A percentile compares a stretch with the other conserved stretches of the same genome.
Conservation (phyloP, 106 monocot genomes). For the Phalaenopsis aphrodite region DNA sequence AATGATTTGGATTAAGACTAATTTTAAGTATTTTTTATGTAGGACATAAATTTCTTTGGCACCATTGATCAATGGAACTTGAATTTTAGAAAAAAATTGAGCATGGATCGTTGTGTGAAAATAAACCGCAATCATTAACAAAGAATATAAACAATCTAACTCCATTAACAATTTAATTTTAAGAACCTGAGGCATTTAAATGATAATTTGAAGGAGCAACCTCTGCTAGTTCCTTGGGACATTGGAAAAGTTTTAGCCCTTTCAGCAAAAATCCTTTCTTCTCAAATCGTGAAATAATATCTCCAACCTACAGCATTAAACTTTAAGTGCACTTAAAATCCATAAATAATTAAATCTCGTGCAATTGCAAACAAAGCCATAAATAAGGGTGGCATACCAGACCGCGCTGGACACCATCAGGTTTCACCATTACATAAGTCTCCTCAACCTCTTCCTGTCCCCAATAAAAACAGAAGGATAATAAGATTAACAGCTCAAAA, state of each 20-base stretch:
- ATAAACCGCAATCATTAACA: too few species aligned
- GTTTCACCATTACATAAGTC: constrained; percentile 84
- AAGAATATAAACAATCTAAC: too few species aligned
- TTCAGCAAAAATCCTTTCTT: constrained; percentile 93
- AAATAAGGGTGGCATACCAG: constrained; percentile 33
- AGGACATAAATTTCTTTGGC: too few species aligned
- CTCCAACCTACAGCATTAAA: constrained; percentile 58
- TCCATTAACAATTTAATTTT: not conserved
- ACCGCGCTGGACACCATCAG: constrained; percentile 83
- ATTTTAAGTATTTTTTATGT: too few species aligned
- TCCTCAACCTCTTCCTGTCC: constrained; percentile 52
- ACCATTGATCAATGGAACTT: too few species aligned
- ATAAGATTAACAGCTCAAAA: not conserved
- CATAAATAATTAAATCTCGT: not conserved
- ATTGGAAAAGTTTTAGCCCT: constrained; percentile 90
- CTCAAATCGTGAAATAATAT: constrained; percentile 95
- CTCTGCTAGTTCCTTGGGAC: constrained; percentile 92
- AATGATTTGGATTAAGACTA: too few species aligned
- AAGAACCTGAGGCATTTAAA: not conserved
- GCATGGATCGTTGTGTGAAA: too few species aligned
- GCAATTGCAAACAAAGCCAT: not conserved
- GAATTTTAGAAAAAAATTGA: too few species aligned
- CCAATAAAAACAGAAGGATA: constrained; percentile 1
- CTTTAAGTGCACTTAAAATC: not conserved
- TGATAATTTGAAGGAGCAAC: constrained; percentile 21